Evolutionary conservation across 805 yeast genomes (phyloP).

Genomic region (Candida lessepsii): DNA sequence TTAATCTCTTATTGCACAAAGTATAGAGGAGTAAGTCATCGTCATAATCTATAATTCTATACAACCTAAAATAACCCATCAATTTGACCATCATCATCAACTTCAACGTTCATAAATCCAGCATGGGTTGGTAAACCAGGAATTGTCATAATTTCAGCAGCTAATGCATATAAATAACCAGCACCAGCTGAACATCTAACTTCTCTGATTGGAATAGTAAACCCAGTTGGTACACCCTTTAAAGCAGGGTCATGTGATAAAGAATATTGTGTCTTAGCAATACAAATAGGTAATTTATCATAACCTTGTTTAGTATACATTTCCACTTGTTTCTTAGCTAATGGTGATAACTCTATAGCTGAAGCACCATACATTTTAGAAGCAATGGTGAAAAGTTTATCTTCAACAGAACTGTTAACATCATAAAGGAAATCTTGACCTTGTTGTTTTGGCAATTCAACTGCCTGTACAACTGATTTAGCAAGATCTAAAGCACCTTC

Average conservation of each 20-base stretch:
- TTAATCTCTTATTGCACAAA: not conserved
- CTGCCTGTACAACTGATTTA: constrained; percentile 74
- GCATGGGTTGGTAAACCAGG: constrained; percentile 85
- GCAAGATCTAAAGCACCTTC: constrained; percentile 85
- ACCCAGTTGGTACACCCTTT: constrained; percentile 82
- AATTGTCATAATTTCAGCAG: constrained; percentile 83
- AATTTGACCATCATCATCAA: constrained; percentile 74
- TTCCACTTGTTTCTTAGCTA: constrained; percentile 68
- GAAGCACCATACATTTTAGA: constrained; percentile 77
- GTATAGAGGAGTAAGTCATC: not conserved
- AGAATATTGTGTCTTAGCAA: constrained; percentile 85
- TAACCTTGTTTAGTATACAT: constrained; percentile 72
- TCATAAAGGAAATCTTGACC: constrained; percentile 62
- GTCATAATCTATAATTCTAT: constrained; percentile 2
- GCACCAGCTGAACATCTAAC: constrained; percentile 79
- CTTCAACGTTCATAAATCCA: constrained; percentile 86
- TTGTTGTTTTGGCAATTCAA: constrained; percentile 40
- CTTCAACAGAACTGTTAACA: constrained; percentile 69
- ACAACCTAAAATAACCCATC: constrained; percentile 31
- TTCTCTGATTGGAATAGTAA: constrained; percentile 78
- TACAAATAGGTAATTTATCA: constrained; percentile 75
- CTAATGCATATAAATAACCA: constrained; percentile 79
- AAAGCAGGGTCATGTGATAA: constrained; percentile 77
- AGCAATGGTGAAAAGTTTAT: constrained; percentile 77
- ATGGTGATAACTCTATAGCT: constrained; percentile 64